Percentiles rank a stretch among this genome's conserved stretches.
Evolutionary conservation across 2,329 filamentous ascomycete genomes (phyloP).

Genomic region (Aspergillus neotritici): DNA sequence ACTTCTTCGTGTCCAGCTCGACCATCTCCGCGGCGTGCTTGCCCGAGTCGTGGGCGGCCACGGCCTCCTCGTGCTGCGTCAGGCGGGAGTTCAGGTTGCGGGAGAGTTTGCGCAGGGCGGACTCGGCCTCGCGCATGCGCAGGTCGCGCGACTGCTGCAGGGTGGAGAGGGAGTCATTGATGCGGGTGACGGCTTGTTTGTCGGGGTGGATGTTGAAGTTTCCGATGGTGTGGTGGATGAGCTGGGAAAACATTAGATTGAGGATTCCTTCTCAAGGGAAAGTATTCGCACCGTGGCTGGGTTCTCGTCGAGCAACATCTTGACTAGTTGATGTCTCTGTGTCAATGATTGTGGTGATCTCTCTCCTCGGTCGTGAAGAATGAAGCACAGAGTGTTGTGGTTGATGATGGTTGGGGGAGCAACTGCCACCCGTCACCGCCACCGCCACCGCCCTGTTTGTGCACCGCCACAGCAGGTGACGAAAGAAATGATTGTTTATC

Average conservation of each 20-base stretch:
- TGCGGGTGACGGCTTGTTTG: conserved; percentile 74
- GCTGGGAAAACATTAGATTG: conserved; percentile 46
- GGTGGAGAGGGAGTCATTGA: conserved; percentile 74
- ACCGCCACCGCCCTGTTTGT: not conserved
- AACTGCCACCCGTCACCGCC: conserved; percentile 29
- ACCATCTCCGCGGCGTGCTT: conserved; percentile 80
- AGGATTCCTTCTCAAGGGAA: not conserved
- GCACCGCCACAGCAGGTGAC: conserved; percentile 35
- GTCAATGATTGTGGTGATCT: conserved; percentile 4
- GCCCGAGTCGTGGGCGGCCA: conserved; percentile 67
- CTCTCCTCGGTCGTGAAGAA: not conserved
- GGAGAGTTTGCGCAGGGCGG: conserved; percentile 63
- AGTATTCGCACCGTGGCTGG: conserved; percentile 59
- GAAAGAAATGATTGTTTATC: conserved; percentile 12
- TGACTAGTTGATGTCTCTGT: conserved; percentile 34
- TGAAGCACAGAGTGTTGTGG: not conserved
- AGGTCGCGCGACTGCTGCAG: conserved; percentile 79
- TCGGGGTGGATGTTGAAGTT: conserved; percentile 96
- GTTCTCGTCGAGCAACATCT: conserved; percentile 91
- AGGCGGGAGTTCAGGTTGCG: conserved; percentile 70
- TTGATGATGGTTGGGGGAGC: conserved; percentile 34
- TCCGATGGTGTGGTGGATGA: conserved; percentile 83
- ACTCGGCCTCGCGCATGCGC: conserved; percentile 65
- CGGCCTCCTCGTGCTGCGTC: conserved; percentile 70
- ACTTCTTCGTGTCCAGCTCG: conserved; percentile 85